Conservation (phyloP, 768 basidiomycete species). For the Naganishia kalamii region DNA sequence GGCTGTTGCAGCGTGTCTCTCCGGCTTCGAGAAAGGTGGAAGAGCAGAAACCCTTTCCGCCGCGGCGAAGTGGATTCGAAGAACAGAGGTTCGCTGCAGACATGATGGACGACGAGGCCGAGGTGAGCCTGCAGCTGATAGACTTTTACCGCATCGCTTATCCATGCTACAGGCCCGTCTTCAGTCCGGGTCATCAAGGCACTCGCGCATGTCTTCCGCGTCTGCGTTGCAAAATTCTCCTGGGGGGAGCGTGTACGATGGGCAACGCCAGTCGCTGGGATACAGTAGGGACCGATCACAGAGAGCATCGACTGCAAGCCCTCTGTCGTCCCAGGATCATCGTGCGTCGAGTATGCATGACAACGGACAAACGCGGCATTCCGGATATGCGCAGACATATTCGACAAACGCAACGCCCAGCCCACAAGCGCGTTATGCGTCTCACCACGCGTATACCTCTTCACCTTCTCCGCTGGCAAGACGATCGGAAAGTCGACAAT, state of each 20-base stretch:
- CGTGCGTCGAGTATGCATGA: neutral
- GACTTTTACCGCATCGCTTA: too few species aligned
- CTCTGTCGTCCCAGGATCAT: neutral
- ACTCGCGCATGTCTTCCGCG: neutral
- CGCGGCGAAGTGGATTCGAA: neutral
- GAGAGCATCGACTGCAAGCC: neutral
- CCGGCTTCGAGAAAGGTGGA: neutral
- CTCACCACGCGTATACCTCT: neutral
- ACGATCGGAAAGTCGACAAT: constrained; percentile 3
- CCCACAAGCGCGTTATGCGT: neutral
- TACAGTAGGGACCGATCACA: neutral
- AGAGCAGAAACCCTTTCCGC: neutral
- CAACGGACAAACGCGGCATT: neutral
- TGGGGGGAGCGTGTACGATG: neutral
- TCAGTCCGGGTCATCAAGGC: neutral
- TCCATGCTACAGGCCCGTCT: neutral
- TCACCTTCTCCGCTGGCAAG: constrained; percentile 5
- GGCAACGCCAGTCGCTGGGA: neutral
- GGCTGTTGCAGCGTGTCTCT: constrained; percentile 1
- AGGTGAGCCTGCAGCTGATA: neutral
- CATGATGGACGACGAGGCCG: neutral
- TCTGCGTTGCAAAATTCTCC: neutral
- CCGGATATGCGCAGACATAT: neutral
- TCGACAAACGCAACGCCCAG: neutral
- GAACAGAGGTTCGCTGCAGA: neutral